Evolutionary conservation across 352 stramenopile species (phyloP).

Genomic region (Globisporangium barbulae): DNA sequence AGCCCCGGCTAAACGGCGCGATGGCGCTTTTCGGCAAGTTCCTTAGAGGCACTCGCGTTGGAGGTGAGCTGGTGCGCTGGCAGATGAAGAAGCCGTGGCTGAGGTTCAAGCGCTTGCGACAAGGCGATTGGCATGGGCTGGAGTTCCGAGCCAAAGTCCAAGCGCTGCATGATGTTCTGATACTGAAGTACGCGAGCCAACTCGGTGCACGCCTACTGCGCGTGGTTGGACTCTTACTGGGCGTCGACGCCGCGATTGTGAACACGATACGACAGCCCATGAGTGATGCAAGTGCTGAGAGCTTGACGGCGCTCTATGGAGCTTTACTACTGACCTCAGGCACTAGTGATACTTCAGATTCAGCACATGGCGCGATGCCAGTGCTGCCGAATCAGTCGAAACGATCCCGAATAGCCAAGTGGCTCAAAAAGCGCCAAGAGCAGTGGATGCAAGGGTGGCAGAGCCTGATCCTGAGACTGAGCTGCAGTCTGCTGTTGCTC

Average conservation of each 20-base stretch:
- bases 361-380: background rate
- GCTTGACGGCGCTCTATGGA: background rate
- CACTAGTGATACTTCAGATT: background rate
- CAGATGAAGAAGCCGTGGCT: slow-evolving; percentile 18
- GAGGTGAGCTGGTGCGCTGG: slow-evolving; percentile 8
- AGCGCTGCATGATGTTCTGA: background rate
- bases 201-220: background rate
- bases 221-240: background rate
- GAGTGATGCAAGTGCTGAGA: background rate
- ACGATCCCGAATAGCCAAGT: background rate
- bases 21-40: slow-evolving; percentile 7
- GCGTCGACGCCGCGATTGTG: background rate
- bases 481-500: background rate
- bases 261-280: background rate
- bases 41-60: background rate
- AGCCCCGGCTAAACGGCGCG: background rate
- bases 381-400: background rate
- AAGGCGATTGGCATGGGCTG: background rate
- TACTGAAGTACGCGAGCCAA: background rate
- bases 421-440: background rate
- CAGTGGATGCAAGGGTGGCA: background rate
- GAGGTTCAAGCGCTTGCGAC: slow-evolving; percentile 10
- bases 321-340: background rate
- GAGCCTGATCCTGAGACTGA: background rate
- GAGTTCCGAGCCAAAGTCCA: slow-evolving; percentile 4